Base-by-base conservation (phyloP, 163 green algal species). In the Coccomyxa subellipsoidea region DNA sequence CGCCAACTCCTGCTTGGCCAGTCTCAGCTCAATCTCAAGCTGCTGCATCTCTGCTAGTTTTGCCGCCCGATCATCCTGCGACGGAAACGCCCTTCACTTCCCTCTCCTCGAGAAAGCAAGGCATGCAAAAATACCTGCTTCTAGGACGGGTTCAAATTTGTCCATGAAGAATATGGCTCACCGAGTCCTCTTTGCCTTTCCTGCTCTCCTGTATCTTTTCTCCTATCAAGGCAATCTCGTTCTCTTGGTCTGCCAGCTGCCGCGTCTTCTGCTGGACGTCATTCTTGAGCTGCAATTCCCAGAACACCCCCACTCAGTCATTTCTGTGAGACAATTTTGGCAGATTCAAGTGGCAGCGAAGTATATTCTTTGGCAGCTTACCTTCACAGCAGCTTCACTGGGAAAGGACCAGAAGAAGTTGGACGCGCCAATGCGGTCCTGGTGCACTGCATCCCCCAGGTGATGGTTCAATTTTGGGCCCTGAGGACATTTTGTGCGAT, bases 331-430 rank as follows among this genome's bases (percentile, higher is more conserved):
- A 47, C 72, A 38, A 9, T 69, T 31, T 25, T 70, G 4, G 69
- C 18, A 18, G 27, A 40, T 59, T 36, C 47, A 80, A 69, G 40
- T 0, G 25, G 23, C n/a, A n/a, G n/a, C n/a, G n/a, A n/a, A n/a
- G n/a, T n/a, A n/a, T n/a, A n/a, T n/a, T n/a, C n/a, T n/a, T n/a
- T n/a, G n/a, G n/a, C n/a, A n/a, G n/a, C n/a, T 38, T 70, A 92
- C 90, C 91, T 95, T 95, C 36, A 94, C 92, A 9, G 91, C 91
- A 4, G 88, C 85, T 73, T 98, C 94, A 25, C 89, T 91, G 0
- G 93, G 93, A 81, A 98, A 97, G 0, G 86, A 87, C 95, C 95
- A 98, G 77, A 95, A 96, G 84, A 94, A 98, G 84, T 98, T 98
- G 38, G 85, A 92, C 40, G 84, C 89, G 34, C 95, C 95, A 54